A percentile compares a stretch with the other conserved stretches of the same genome.
Conservation (phyloP, 1,139 yeast genomes). For the Meyerozyma carpophila region DNA sequence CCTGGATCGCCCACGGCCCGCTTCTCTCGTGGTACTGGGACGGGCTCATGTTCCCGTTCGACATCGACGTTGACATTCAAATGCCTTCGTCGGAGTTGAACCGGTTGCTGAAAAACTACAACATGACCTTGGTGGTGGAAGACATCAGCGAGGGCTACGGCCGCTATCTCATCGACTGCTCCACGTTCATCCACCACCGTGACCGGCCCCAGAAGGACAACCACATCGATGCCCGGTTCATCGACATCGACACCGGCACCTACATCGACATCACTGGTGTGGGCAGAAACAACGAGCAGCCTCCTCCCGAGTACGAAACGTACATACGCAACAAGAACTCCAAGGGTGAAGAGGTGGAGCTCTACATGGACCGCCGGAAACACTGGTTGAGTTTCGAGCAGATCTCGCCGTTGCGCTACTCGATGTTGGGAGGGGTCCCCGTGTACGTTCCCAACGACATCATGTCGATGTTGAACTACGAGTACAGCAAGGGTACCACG, state of each 20-base stretch:
- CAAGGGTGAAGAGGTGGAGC: conserved; percentile 14
- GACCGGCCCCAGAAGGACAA: conserved; percentile 8
- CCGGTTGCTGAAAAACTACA: conserved; percentile 7
- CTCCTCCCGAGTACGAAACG: conserved; percentile 22
- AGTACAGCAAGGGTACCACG: conserved; percentile 25
- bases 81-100: conserved; percentile 11
- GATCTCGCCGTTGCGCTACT: conserved; percentile 25
- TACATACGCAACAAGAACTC: conserved; percentile 12
- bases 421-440: conserved; percentile 33
- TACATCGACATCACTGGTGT: conserved; percentile 13
- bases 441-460: conserved; percentile 32
- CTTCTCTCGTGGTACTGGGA: conserved; percentile 18
- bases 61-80: conserved; percentile 12
- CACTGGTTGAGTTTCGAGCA: conserved; percentile 30
- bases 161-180: conserved; percentile 10
- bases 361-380: conserved; percentile 33
- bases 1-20: conserved; percentile 6
- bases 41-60: conserved; percentile 13
- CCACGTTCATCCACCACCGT: conserved; percentile 9
- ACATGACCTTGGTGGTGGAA: conserved; percentile 11
- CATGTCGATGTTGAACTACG: conserved; percentile 26
- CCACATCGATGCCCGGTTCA: conserved; percentile 12
- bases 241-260: conserved; percentile 11
- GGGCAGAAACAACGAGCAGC: conserved; percentile 8
- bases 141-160: conserved; percentile 10